A percentile compares a stretch with the other conserved stretches of the same genome.
These are phyloP conservation scores for Ananas comosus DNA, from an alignment of 176 grass and related monocot species.

Conservation along the genomic window DNA sequence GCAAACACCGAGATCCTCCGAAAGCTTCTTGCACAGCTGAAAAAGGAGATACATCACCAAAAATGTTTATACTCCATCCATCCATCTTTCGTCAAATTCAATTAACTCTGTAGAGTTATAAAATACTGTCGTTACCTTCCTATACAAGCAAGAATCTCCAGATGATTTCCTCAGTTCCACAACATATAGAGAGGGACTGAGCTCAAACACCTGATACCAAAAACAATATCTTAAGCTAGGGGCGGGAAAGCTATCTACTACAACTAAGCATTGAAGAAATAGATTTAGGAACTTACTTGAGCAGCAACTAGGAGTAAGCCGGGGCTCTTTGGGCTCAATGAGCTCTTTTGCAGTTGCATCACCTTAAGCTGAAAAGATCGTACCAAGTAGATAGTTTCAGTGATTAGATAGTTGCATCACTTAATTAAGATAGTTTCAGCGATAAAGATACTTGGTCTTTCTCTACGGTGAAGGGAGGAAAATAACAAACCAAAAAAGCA, in stretches of 20 bases:
- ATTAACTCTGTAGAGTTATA: background rate
- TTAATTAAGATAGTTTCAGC: conserved; percentile 1
- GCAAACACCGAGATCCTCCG: conserved; percentile 35
- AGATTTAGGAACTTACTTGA: conserved; percentile 34
- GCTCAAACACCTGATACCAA: conserved; percentile 59
- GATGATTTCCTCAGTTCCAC: conserved; percentile 68
- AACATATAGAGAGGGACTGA: conserved; percentile 55
- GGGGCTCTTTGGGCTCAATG: conserved; percentile 18
- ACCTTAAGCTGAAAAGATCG: conserved; percentile 45
- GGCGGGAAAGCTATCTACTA: background rate
- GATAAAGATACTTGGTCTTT: conserved; percentile 7
- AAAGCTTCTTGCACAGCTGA: conserved; percentile 60
- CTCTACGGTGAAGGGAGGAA: background rate
- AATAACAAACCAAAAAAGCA: background rate
- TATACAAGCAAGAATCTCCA: conserved; percentile 59
- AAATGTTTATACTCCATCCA: background rate
- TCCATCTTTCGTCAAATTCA: no score
- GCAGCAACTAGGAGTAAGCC: conserved; percentile 33
- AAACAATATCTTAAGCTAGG: background rate
- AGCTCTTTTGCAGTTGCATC: conserved; percentile 15
- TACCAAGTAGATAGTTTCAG: background rate
- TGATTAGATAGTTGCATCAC: conserved; percentile 6
- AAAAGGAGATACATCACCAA: conserved; percentile 1
- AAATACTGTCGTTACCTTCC: conserved; percentile 35
- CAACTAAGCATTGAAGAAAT: background rate